Base-by-base conservation (phyloP, 2,329 filamentous ascomycete species). In the Gremmenia infestans region DNA sequence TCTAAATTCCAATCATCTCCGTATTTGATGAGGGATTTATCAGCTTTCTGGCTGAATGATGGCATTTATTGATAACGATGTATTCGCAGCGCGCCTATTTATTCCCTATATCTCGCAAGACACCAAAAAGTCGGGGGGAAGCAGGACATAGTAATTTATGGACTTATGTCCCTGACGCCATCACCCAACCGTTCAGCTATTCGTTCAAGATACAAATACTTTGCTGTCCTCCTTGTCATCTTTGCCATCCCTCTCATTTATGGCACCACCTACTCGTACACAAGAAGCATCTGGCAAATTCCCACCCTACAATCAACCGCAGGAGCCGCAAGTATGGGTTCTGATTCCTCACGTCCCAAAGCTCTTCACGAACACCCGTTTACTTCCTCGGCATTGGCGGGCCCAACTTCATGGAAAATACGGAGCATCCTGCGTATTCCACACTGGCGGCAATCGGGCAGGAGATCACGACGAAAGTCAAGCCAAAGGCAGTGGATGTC, bases 401-500 rank as follows among this genome's bases (percentile, higher is more conserved):
- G 45, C 87, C 87, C 4, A 83, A 78, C 62, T 78, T 88, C 42
- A 86, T 88, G 76, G 87, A 86, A 66, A 76, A 88, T n/a, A 80
- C 75, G 2, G 68, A 81, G 0, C 88, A 91, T 66, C 85, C 86
- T 1, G 88, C 82, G 9, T 89, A 87, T 65, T 67, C 74, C 5
- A 75, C 86, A 55, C 79, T 92, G 3, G 79, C 84, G 61, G 69
- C 75, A 23, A 83, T 90, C 51, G 88, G 88, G 43, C 75, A 70
- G 7, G 87, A 91, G 64, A 90, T 91, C 67, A 89, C 86, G 0
- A 75, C 80, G 35, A 81, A 82, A 60, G 81, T 90, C 49, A 86
- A 85, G 65, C 87, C 87, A 1, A 84, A 81, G 59, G 88, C 86
- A 4, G 78, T 91, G 7, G 82, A 91, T 1, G 87, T 91, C 36